phyloP scores from a whole-genome alignment of 345 rosid species.

The Arabis alpina region DNA sequence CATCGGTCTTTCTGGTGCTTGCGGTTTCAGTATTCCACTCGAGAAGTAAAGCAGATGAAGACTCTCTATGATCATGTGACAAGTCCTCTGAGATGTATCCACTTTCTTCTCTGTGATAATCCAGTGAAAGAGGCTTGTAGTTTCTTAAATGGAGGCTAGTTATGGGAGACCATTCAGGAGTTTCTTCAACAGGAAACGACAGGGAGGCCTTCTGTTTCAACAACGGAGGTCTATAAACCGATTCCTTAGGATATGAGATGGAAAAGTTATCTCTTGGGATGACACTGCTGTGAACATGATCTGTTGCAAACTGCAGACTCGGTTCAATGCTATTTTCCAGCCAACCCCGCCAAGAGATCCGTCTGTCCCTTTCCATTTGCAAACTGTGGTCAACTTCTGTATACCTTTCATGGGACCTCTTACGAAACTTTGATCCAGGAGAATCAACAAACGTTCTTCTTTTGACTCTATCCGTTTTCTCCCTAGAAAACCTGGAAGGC shows the following conservation, averaged over 20 bases:
- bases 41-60: slow-evolving; percentile 44
- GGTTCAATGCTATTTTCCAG: slow-evolving; percentile 36
- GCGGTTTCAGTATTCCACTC: slow-evolving; percentile 50
- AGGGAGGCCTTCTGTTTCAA: slow-evolving; percentile 25
- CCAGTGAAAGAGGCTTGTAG: slow-evolving; percentile 39
- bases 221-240: slow-evolving; percentile 40
- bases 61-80: slow-evolving; percentile 31
- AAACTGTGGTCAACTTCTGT: slow-evolving; percentile 43
- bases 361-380: slow-evolving; percentile 38
- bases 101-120: slow-evolving; percentile 38
- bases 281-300: slow-evolving; percentile 33
- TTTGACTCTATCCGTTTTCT: slow-evolving; percentile 34
- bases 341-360: slow-evolving; percentile 45
- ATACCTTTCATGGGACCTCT: slow-evolving; percentile 40
- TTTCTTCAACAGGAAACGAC: slow-evolving; percentile 31
- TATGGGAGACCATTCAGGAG: slow-evolving; percentile 23
- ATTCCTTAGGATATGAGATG: slow-evolving; percentile 36
- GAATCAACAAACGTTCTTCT: slow-evolving; percentile 41
- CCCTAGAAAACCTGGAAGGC: slow-evolving; percentile 42
- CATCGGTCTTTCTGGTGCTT: slow-evolving; percentile 43
- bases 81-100: slow-evolving; percentile 36
- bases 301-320: slow-evolving; percentile 42
- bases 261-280: slow-evolving; percentile 41
- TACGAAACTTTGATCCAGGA: slow-evolving; percentile 41
- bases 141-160: slow-evolving; percentile 31